Percentiles rank a stretch among this genome's conserved stretches.
phyloP scores from a whole-genome alignment of 768 basidiomycete genomes.

The Candolleomyces efflorescens region DNA sequence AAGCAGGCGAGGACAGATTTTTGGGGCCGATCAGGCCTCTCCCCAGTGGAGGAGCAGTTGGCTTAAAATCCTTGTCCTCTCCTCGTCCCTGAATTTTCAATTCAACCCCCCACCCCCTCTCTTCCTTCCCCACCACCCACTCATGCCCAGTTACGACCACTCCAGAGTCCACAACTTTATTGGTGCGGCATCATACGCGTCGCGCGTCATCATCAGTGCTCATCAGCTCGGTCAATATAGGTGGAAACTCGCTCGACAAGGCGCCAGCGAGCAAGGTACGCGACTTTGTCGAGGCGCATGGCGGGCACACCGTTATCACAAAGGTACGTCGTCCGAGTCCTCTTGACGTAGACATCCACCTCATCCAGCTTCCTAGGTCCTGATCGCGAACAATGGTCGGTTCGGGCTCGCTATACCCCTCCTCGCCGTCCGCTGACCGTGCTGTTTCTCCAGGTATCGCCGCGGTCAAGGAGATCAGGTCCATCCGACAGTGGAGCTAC shows the following conservation, averaged over 20 bases:
- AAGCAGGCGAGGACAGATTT: conserved; percentile 30
- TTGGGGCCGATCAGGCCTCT: conserved; percentile 42
- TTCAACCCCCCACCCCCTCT: conserved; percentile 13
- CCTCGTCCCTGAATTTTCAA: not conserved
- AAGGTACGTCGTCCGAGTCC: conserved; percentile 55
- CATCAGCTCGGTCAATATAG: conserved; percentile 37
- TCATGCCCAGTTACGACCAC: conserved; percentile 52
- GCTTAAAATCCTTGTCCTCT: conserved; percentile 20
- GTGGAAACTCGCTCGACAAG: conserved; percentile 87
- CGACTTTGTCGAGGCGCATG: conserved; percentile 88
- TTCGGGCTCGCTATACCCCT: not conserved
- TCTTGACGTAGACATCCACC: not conserved
- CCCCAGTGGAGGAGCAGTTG: conserved; percentile 29
- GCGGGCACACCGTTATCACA: conserved; percentile 98
- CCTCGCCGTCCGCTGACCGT: conserved; percentile 11
- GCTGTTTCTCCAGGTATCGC: conserved; percentile 72
- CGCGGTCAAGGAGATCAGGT: conserved; percentile 98
- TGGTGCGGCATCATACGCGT: conserved; percentile 26
- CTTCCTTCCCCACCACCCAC: conserved; percentile 11
- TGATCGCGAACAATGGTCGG: conserved; percentile 96
- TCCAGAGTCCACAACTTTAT: conserved; percentile 53
- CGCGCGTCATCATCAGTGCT: not conserved
- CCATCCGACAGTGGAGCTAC: conserved; percentile 99
- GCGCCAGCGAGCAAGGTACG: conserved; percentile 75
- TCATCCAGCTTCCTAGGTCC: conserved; percentile 54